Evolutionary conservation across 129 eudicot genomes (phyloP), one percentile per base, ranked within the genome.

Genomic region (Oenanthe sinensis): DNA sequence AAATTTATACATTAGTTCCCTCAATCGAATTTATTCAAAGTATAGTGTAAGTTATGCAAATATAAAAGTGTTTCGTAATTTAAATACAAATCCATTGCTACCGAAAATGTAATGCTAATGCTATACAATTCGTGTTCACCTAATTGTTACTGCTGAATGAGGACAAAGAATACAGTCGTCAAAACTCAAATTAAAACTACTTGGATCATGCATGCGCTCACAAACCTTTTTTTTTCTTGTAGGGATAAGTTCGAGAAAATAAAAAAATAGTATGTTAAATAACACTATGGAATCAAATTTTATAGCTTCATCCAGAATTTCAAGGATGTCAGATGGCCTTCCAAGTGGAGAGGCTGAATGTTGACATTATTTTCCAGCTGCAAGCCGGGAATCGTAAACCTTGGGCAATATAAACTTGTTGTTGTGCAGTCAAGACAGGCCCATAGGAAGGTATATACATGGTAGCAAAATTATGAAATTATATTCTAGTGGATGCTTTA

Each of bases 321-420:
- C 2, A 24, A 60, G 68, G 68, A 60, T 60, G 16, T 67, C 42
- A 67, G 72, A 67, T 33, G 30, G 72, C 72, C 72, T 67, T 40
- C 28, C 17, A 15, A 11, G 19, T 70, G 46, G 6, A 39, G 75
- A 36, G 46, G 48, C 75, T 39, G 46, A 15, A 30, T 67, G 72
- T 30, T 13, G 47, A 44, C 24, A 40, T 44, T 77, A 77, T 60
- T 77, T 60, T 44, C 33, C 76, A 60, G 74, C 30, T 76, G 79
- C 79, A 82, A 26, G 75, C 46, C 75, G 16, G 30, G 75, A 70
- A 70, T 78, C 75, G 71, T 69, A 82, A 85, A 85, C 75, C 79
- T 75, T 58, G 55, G 63, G 78, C 76, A 78, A 76, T 74, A 76
- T 75, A 69, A 13, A 0, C 68, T n/a, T 60, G 65, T n/a, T 60